Conservation (phyloP, 805 yeast genomes). For the Suhomyces faveliae region DNA sequence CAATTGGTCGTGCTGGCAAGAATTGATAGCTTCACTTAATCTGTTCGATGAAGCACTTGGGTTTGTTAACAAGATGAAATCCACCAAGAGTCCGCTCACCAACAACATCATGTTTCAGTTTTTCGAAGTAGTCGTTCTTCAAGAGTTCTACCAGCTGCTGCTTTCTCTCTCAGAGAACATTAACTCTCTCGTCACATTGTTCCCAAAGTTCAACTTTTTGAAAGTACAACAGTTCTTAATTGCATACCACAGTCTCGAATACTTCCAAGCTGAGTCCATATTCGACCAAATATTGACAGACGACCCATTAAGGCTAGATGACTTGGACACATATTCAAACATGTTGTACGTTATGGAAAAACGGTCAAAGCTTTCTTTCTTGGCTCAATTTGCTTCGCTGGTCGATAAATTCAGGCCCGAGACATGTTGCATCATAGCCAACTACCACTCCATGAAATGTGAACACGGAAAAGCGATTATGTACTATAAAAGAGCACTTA, state of each 20-base stretch:
- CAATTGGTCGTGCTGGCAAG: conserved; percentile 95
- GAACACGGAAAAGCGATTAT: conserved; percentile 94
- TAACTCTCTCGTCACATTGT: conserved; percentile 46
- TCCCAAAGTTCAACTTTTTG: conserved; percentile 74
- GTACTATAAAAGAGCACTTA: conserved; percentile 87
- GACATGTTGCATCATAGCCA: conserved; percentile 91
- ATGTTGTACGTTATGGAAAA: conserved; percentile 92
- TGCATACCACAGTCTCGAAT: conserved; percentile 82
- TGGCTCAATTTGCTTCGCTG: conserved; percentile 81
- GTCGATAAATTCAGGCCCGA: conserved; percentile 90
- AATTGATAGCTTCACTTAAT: conserved; percentile 60
- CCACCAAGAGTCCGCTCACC: conserved; percentile 32
- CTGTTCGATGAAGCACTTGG: conserved; percentile 59
- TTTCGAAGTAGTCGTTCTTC: conserved; percentile 66
- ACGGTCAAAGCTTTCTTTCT: conserved; percentile 72
- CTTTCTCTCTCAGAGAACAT: conserved; percentile 50
- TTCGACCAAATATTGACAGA: conserved; percentile 70
- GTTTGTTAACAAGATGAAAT: conserved; percentile 37
- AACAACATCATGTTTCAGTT: conserved; percentile 42
- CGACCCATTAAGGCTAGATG: conserved; percentile 89
- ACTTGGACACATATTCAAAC: conserved; percentile 91
- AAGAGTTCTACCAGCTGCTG: conserved; percentile 75
- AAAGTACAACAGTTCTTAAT: conserved; percentile 81
- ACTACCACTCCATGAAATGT: conserved; percentile 85
- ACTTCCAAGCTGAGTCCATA: conserved; percentile 69